Evolutionary conservation across 1,284 basidiomycete genomes (phyloP).

Genomic region (Fomitiporia mediterranea): DNA sequence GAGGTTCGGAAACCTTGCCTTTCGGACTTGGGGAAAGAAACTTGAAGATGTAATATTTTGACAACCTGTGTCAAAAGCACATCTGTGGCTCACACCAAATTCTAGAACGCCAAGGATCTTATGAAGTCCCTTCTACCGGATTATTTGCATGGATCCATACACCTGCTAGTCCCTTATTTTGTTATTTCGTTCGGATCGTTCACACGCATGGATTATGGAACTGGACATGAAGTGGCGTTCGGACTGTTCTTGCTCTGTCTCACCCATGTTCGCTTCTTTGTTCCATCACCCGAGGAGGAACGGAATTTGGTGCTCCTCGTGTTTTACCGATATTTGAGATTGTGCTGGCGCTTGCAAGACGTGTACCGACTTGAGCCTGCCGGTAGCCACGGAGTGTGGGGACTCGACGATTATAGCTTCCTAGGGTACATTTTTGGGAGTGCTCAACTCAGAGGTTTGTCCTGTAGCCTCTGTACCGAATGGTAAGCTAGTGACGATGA

Average conservation of each 20-base stretch:
- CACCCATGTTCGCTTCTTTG: conserved; percentile 57
- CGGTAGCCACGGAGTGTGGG: conserved; percentile 98
- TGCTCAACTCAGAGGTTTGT: conserved; percentile 75
- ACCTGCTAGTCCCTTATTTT: conserved; percentile 72
- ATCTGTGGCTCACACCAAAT: no score
- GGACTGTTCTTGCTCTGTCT: conserved; percentile 73
- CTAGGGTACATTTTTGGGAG: conserved; percentile 91
- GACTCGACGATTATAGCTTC: conserved; percentile 92
- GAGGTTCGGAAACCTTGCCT: conserved; percentile 92
- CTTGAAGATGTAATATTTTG: conserved; percentile 63
- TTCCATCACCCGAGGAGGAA: conserved; percentile 50
- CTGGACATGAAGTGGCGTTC: conserved; percentile 92
- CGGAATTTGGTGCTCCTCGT: conserved; percentile 60
- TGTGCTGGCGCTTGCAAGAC: conserved; percentile 87
- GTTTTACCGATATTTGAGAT: conserved; percentile 72
- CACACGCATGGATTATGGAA: conserved; percentile 92
- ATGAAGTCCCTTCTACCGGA: conserved; percentile 48
- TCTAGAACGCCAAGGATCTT: conserved; percentile 58
- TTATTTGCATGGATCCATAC: conserved; percentile 43
- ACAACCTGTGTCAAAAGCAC: conserved; percentile 7
- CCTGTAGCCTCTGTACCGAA: conserved; percentile 21
- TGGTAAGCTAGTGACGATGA: conserved; percentile 4
- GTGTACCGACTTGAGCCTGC: conserved; percentile 92
- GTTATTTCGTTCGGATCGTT: conserved; percentile 88
- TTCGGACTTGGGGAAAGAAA: conserved; percentile 80